These are phyloP conservation scores for Spathaspora gorwiae DNA, from an alignment of 805 yeast genomes.

Conservation along the genomic window DNA sequence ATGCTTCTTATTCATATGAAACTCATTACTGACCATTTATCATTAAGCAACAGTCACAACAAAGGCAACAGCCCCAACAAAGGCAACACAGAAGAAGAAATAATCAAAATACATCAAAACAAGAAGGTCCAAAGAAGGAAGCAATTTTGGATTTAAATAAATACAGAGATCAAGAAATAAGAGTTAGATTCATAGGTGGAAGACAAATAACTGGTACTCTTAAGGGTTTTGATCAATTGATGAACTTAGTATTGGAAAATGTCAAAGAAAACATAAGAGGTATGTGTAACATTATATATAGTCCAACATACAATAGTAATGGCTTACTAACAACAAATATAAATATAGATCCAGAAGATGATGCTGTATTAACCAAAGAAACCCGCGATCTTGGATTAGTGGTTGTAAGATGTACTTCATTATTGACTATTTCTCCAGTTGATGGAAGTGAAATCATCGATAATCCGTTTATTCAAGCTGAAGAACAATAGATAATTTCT, in stretches of 20 bases:
- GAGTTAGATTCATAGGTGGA: conserved; percentile 82
- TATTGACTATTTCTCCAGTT: conserved; percentile 69
- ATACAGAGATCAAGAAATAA: conserved; percentile 66
- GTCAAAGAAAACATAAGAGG: conserved; percentile 62
- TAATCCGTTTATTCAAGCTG: conserved; percentile 52
- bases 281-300: conserved; percentile 19
- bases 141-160: conserved; percentile 79
- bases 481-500: conserved; percentile 5
- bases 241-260: conserved; percentile 73
- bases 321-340: background rate
- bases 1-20: background rate
- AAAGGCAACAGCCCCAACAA: conserved; percentile 6
- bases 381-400: conserved; percentile 72
- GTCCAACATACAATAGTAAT: too few species aligned
- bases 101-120: conserved; percentile 20
- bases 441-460: conserved; percentile 68
- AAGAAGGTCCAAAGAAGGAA: conserved; percentile 82
- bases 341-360: conserved; percentile 55
- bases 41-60: background rate
- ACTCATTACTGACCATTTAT: background rate
- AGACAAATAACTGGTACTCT: conserved; percentile 76
- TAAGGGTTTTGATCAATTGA: conserved; percentile 78
- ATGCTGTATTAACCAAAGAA: conserved; percentile 46
- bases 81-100: conserved; percentile 16
- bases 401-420: conserved; percentile 79